phyloP scores from a whole-genome alignment of 129 eudicot species.

The Smallanthus sonchifolius region DNA sequence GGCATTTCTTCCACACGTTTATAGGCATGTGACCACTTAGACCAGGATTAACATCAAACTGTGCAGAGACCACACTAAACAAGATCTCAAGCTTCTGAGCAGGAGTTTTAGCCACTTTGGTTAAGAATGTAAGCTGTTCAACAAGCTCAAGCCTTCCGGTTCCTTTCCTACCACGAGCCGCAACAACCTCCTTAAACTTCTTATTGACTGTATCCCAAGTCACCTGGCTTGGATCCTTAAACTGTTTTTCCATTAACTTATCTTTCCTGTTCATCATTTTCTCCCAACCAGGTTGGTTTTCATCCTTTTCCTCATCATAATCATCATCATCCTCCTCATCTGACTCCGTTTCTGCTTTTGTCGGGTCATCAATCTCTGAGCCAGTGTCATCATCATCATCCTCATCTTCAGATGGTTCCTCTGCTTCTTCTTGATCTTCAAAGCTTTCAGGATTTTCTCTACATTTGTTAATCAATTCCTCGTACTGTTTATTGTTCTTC shows the following conservation, averaged over 20 bases:
- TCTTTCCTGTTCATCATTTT: conserved; percentile 73
- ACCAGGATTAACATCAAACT: conserved; percentile 90
- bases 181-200: conserved; percentile 79
- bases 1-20: conserved; percentile 90
- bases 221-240: conserved; percentile 79
- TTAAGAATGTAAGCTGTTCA: conserved; percentile 84
- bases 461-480: conserved; percentile 62
- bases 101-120: conserved; percentile 88
- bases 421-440: conserved; percentile 53
- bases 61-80: conserved; percentile 84
- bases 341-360: conserved; percentile 32
- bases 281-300: conserved; percentile 54
- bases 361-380: conserved; percentile 45
- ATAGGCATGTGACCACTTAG: conserved; percentile 87
- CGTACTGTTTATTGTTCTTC: conserved; percentile 82
- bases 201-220: conserved; percentile 90
- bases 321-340: conserved; percentile 40
- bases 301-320: conserved; percentile 38
- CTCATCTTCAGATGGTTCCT: conserved; percentile 41
- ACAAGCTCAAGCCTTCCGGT: conserved; percentile 86
- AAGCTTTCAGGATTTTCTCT: conserved; percentile 72
- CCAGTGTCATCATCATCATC: conserved; percentile 41
- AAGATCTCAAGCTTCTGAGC: conserved; percentile 96
- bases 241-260: conserved; percentile 76
- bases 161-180: conserved; percentile 92